phyloP scores from a whole-genome alignment of 192 early-diverging fungal genomes.

The Dispira parvispora region DNA sequence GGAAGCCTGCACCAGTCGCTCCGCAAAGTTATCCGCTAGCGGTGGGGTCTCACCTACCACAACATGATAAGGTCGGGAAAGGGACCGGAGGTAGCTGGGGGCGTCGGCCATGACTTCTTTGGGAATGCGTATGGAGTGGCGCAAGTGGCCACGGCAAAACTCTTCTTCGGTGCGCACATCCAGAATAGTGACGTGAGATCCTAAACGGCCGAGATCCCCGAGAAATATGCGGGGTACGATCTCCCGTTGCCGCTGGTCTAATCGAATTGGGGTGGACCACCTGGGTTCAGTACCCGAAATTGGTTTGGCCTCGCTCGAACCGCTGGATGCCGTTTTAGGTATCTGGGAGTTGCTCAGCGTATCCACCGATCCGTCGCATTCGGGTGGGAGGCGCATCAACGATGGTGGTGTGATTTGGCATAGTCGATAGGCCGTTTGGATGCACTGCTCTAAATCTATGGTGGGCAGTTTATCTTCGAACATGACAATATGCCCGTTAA shows the following conservation, averaged over 20 bases:
- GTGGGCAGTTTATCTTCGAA: conserved; percentile 40
- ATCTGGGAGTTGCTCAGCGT: too few relatives aligned
- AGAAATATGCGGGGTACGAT: conserved; percentile 35
- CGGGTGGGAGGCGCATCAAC: conserved; percentile 21
- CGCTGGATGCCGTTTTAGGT: background rate
- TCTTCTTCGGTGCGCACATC: conserved; percentile 37
- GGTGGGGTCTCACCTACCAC: background rate
- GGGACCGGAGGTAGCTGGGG: background rate
- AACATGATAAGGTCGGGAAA: background rate
- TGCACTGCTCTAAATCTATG: conserved; percentile 55
- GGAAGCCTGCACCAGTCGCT: background rate
- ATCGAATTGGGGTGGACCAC: conserved; percentile 31
- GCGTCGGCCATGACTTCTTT: background rate
- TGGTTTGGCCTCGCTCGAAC: background rate
- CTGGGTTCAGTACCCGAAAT: conserved; percentile 13
- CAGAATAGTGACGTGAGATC: conserved; percentile 30
- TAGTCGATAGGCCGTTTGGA: conserved; percentile 38
- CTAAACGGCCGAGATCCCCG: conserved; percentile 26
- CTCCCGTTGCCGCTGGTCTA: conserved; percentile 30
- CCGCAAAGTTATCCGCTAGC: background rate
- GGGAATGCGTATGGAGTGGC: background rate
- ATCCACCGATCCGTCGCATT: conserved; percentile 13
- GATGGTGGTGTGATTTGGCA: conserved; percentile 55
- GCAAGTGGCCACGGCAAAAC: conserved; percentile 15
- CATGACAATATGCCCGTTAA: conserved; percentile 38